Evolutionary conservation across 768 basidiomycete species (phyloP), one percentile per base, ranked within the genome.

Genomic region (Lactarius akahatsu): DNA sequence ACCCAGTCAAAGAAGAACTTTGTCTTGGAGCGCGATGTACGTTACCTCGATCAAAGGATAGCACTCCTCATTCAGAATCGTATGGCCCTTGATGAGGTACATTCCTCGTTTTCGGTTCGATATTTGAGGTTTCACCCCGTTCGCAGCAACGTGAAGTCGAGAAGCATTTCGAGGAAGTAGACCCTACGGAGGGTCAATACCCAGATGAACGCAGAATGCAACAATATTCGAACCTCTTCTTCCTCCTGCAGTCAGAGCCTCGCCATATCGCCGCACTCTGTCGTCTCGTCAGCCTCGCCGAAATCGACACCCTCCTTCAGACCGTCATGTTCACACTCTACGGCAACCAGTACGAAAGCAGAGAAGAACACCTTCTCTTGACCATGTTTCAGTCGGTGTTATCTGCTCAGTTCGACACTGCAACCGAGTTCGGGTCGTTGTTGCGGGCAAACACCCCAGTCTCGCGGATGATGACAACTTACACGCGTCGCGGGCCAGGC

Each of bases 271-370:
- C 97, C 43, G 89, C 92, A 59, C 86, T 99, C 28, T 98, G 97
- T 73, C 91, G 97, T 20, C 90, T 99, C 66, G 97, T 99, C 78
- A 94, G 91, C 70, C 79, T 99, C 45, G 87, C 92, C 57, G 97
- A 99, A 80, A 98, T 99, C 74, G 97, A 99, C 77, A 98, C 97
- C 56, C 90, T 99, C 66, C 87, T 99, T 32, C 97, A 99, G 77
- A 99, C 97, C 2, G 97, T 99, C 77, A 99, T 99, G 97, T 99
- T 99, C 80, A 98, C 97, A 20, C 86, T 99, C 34, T 99, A 98
- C 76, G 97, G 97, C 69, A 96, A 99, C 81, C 96, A 98, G 80
- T 96, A 98, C 80, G 95, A 98, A 80, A 93, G 92, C 75, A 83
- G 96, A 72, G 97, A 99, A 79, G 97, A 99, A 79, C 97, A 99